Evolutionary conservation across 208 protist genomes (phyloP).

Genomic region (Trypanosoma cruzi): DNA sequence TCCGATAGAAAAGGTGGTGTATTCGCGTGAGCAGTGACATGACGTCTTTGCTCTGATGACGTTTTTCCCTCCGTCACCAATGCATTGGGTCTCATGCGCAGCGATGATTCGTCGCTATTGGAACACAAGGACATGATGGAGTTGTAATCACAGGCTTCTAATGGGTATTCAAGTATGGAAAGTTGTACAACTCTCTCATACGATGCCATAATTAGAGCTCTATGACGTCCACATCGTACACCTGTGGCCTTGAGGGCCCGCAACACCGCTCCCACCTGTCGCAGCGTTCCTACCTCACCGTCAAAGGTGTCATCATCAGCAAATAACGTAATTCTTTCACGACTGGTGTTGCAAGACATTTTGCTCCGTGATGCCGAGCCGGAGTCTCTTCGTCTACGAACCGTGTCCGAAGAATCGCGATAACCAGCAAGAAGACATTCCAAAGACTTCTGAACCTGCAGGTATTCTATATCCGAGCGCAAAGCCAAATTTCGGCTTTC

Average conservation of each 20-base stretch:
- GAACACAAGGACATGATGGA: constrained; percentile 21
- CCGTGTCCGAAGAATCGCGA: constrained; percentile 4
- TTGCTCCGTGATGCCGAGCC: not conserved
- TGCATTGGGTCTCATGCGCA: not conserved
- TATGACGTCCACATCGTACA: constrained; percentile 50
- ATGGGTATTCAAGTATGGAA: constrained; percentile 27
- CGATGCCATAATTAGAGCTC: constrained; percentile 37
- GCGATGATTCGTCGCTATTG: constrained; percentile 23
- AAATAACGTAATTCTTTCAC: not conserved
- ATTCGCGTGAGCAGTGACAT: not conserved
- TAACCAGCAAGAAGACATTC: constrained; percentile 22
- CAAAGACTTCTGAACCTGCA: constrained; percentile 17
- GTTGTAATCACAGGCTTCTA: constrained; percentile 15
- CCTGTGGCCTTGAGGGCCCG: constrained; percentile 55
- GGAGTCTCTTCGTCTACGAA: not conserved
- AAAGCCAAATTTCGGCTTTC: constrained; percentile 10
- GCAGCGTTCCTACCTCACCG: constrained; percentile 23
- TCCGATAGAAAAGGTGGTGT: constrained; percentile 34
- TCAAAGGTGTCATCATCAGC: constrained; percentile 16
- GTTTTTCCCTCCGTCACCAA: not conserved
- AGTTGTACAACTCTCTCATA: constrained; percentile 37
- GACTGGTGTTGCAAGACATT: not conserved
- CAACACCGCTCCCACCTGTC: constrained; percentile 43
- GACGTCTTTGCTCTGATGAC: constrained; percentile 1
- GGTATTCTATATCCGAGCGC: constrained; percentile 6